These are phyloP conservation scores for Flaveria brownii DNA, from an alignment of 129 eudicot genomes.

Conservation along the genomic window DNA sequence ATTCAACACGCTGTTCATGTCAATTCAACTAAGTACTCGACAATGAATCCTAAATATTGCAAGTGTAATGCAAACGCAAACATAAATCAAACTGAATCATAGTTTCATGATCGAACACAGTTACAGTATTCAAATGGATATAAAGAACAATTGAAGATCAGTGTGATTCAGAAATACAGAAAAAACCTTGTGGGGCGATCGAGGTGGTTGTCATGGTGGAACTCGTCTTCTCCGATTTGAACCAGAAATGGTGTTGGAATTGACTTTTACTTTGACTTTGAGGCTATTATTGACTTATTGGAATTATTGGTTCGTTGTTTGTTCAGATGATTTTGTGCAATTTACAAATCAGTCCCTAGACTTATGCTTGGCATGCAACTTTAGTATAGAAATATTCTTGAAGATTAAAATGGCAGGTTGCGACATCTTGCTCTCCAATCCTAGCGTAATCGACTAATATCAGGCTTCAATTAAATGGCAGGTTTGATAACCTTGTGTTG, in stretches of 20 bases:
- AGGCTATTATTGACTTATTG: neutral
- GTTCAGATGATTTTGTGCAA: no score
- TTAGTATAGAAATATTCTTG: no score
- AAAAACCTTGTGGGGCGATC: slow-evolving; percentile 11
- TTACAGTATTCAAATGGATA: neutral
- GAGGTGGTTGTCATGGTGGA: neutral
- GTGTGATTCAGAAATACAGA: slow-evolving; percentile 7
- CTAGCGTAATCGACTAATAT: no score
- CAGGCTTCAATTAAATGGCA: no score
- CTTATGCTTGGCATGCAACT: no score
- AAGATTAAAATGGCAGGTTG: no score
- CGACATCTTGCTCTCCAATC: no score
- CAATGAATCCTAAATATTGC: neutral
- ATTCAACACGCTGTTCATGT: slow-evolving; percentile 2
- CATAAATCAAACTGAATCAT: slow-evolving; percentile 23
- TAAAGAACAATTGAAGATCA: neutral
- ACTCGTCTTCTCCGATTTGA: neutral
- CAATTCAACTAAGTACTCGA: neutral
- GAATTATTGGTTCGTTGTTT: neutral
- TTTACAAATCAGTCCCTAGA: no score
- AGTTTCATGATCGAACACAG: neutral
- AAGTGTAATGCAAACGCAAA: neutral
- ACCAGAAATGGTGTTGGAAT: neutral
- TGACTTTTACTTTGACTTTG: neutral
- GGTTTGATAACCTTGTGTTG: no score